A percentile compares a stretch with the other conserved stretches of the same genome.
Evolutionary conservation across 345 rosid species (phyloP).

Genomic region (Reutealis trisperma): DNA sequence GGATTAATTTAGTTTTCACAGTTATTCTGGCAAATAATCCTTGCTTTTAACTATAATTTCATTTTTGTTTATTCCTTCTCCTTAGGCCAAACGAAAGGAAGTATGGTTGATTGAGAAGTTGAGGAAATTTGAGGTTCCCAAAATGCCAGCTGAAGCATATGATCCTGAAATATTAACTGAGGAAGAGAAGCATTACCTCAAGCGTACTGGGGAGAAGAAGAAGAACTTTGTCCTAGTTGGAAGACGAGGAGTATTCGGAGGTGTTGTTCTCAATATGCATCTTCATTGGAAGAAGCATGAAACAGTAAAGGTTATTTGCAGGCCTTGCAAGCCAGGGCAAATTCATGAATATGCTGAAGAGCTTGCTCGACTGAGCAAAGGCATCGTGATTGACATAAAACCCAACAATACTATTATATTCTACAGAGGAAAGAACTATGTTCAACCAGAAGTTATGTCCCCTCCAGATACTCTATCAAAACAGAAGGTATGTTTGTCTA

Average conservation of each 20-base stretch:
- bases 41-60: not conserved
- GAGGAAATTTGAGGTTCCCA: constrained; percentile 67
- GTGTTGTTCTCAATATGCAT: constrained; percentile 93
- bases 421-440: constrained; percentile 90
- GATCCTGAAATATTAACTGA: constrained; percentile 89
- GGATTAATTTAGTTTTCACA: not conserved
- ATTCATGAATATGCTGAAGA: constrained; percentile 81
- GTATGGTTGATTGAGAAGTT: constrained; percentile 87
- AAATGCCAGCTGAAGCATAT: constrained; percentile 52
- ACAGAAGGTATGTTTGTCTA: constrained; percentile 46
- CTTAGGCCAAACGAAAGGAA: constrained; percentile 85
- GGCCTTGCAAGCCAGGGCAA: constrained; percentile 82
- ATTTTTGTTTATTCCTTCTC: not conserved
- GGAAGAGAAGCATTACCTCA: constrained; percentile 88
- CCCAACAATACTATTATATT: constrained; percentile 67
- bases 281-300: constrained; percentile 98
- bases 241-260: constrained; percentile 95
- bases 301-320: constrained; percentile 88
- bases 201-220: constrained; percentile 90
- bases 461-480: constrained; percentile 81
- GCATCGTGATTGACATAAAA: constrained; percentile 78
- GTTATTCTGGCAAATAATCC: not conserved
- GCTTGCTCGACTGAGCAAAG: constrained; percentile 78
- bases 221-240: constrained; percentile 82
- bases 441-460: constrained; percentile 73